Evolutionary conservation across 805 yeast species (phyloP).

Genomic region (Candida hungchunana): DNA sequence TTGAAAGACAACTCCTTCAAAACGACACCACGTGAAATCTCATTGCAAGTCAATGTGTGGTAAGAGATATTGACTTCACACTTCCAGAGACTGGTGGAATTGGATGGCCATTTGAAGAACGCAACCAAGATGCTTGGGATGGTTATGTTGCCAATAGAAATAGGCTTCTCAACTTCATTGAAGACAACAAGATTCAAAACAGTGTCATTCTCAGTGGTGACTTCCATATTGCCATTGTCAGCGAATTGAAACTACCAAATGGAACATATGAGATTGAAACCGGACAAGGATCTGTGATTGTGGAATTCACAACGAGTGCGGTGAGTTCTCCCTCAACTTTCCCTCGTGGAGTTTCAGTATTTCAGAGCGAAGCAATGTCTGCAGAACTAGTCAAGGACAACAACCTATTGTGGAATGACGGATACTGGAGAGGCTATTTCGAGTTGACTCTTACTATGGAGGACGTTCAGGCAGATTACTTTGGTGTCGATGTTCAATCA

Average conservation of each 20-base stretch:
- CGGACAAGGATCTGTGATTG: conserved; percentile 24
- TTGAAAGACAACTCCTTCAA: conserved; percentile 16
- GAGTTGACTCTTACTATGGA: conserved; percentile 3
- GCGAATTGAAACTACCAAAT: conserved; percentile 16
- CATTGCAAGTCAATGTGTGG: conserved; percentile 17
- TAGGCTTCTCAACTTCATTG: conserved; percentile 18
- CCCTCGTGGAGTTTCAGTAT: conserved; percentile 3
- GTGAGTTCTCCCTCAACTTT: conserved; percentile 26
- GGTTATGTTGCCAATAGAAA: conserved; percentile 25
- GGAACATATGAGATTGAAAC: conserved; percentile 17
- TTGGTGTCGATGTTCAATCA: conserved; percentile 10
- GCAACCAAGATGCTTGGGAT: conserved; percentile 26
- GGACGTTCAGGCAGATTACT: conserved; percentile 5
- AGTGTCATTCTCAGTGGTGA: conserved; percentile 24
- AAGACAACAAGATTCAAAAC: conserved; percentile 14
- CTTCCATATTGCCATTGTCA: conserved; percentile 25
- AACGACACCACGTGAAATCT: conserved; percentile 19
- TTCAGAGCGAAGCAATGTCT: conserved; percentile 2
- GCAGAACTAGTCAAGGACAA: conserved; percentile 10
- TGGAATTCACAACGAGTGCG: conserved; percentile 25
- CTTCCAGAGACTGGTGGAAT: conserved; percentile 15
- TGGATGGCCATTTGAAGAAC: conserved; percentile 18
- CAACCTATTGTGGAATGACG: conserved; percentile 14
- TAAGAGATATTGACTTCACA: conserved; percentile 11
- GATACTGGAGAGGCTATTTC: conserved; percentile 14